phyloP scores from a whole-genome alignment of 2,329 filamentous ascomycete species.

The Falciphora oryzae region DNA sequence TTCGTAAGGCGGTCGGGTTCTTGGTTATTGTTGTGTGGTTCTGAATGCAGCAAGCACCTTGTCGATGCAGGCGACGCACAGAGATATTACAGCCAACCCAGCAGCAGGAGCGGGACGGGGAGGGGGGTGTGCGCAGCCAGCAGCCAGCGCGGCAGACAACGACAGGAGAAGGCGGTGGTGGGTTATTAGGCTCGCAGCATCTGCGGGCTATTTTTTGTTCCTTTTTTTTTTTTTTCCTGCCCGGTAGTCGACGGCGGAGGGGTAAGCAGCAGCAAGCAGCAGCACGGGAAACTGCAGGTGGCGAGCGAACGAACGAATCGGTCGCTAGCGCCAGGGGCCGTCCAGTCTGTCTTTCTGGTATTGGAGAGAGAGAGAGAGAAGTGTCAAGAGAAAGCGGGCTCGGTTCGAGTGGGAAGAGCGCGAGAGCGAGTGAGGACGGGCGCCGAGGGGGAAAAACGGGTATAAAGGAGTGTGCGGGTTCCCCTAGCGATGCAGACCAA shows the following conservation, averaged over 20 bases:
- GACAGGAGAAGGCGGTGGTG: background rate
- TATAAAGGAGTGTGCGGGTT: constrained; percentile 6
- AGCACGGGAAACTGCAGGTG: background rate
- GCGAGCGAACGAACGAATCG: background rate
- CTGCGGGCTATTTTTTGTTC: background rate
- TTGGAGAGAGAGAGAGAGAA: no score
- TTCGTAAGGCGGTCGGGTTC: background rate
- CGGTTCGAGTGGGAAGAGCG: background rate
- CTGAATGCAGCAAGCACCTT: constrained; percentile 2
- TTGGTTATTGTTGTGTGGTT: background rate
- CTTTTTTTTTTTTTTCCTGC: background rate
- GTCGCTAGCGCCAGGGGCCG: background rate
- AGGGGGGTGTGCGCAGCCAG: background rate
- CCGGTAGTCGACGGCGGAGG: background rate
- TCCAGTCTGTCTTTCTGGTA: background rate
- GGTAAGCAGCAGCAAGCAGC: background rate
- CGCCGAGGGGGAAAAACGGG: no score
- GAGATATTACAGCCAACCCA: background rate
- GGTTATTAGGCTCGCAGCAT: background rate
- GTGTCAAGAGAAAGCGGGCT: background rate
- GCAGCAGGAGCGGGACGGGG: background rate
- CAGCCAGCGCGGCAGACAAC: constrained; percentile 1
- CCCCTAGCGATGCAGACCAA: background rate
- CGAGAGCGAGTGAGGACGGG: background rate
- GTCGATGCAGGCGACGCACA: background rate